These are phyloP conservation scores for Aristolochia californica DNA, from an alignment of 164 flowering plant species.

Conservation along the genomic window DNA sequence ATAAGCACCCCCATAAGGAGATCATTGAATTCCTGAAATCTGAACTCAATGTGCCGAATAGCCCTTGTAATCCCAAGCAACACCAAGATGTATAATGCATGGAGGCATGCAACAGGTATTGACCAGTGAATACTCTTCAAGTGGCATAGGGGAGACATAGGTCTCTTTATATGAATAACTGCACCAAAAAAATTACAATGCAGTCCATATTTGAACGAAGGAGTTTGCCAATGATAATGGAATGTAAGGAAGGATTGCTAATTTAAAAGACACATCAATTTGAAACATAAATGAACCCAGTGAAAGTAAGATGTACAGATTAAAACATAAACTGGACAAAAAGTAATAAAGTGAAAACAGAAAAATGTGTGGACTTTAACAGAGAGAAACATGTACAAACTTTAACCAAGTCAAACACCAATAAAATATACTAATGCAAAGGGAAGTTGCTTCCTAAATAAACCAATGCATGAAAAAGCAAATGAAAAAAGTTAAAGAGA, in stretches of 20 bases:
- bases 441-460: not conserved
- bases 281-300: too few relatives aligned
- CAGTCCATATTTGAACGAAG: too few relatives aligned
- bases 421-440: not conserved
- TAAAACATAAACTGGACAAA: too few relatives aligned
- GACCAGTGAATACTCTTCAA: constrained; percentile 39
- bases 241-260: too few relatives aligned
- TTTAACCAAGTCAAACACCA: not conserved
- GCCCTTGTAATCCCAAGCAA: constrained; percentile 52
- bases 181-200: constrained; percentile 12
- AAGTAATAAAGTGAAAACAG: too few relatives aligned
- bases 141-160: constrained; percentile 58
- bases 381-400: not conserved
- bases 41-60: constrained; percentile 65
- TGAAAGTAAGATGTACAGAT: too few relatives aligned
- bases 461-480: not conserved
- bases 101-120: constrained; percentile 44
- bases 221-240: too few relatives aligned
- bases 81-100: constrained; percentile 40
- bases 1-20: constrained; percentile 63
- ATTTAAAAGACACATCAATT: too few relatives aligned
- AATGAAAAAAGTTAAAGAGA: too few relatives aligned
- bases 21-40: constrained; percentile 72
- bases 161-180: constrained; percentile 54
- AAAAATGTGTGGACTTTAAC: too few relatives aligned